phyloP scores from a whole-genome alignment of 2,329 filamentous ascomycete species.

The Teratosphaeria viscida region DNA sequence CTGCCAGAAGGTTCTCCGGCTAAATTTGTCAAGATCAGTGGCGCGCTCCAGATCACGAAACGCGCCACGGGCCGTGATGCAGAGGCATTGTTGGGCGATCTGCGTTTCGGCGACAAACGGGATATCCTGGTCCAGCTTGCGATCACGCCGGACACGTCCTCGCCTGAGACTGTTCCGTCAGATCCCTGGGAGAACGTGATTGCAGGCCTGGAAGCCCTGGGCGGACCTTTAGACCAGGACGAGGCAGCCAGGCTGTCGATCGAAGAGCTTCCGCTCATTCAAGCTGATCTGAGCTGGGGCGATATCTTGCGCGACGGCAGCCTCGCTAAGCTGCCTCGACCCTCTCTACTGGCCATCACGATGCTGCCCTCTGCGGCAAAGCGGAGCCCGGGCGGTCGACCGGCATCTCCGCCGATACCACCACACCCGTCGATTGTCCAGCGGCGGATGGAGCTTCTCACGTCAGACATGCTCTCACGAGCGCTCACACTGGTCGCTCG shows the following conservation, averaged over 20 bases:
- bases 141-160: constrained; percentile 74
- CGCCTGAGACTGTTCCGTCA: constrained; percentile 75
- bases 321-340: constrained; percentile 73
- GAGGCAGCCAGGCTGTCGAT: constrained; percentile 75
- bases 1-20: constrained; percentile 92
- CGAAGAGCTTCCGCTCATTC: constrained; percentile 88
- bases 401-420: constrained; percentile 68
- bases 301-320: constrained; percentile 86
- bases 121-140: constrained; percentile 91
- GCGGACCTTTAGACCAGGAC: constrained; percentile 76
- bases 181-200: constrained; percentile 97
- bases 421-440: constrained; percentile 93
- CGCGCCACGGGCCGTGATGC: constrained; percentile 89
- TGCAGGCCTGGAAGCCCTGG: constrained; percentile 84
- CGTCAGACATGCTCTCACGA: constrained; percentile 93
- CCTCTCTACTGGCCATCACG: constrained; percentile 86
- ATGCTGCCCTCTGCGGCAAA: constrained; percentile 61
- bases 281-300: constrained; percentile 87
- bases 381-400: constrained; percentile 21
- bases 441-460: constrained; percentile 91
- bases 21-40: constrained; percentile 97
- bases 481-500: constrained; percentile 83
- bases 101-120: constrained; percentile 89
- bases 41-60: constrained; percentile 91
- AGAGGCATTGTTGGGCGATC: constrained; percentile 80